Conservation (phyloP, 257 asterid genomes). For the Nicotiana tomentosiformis region DNA sequence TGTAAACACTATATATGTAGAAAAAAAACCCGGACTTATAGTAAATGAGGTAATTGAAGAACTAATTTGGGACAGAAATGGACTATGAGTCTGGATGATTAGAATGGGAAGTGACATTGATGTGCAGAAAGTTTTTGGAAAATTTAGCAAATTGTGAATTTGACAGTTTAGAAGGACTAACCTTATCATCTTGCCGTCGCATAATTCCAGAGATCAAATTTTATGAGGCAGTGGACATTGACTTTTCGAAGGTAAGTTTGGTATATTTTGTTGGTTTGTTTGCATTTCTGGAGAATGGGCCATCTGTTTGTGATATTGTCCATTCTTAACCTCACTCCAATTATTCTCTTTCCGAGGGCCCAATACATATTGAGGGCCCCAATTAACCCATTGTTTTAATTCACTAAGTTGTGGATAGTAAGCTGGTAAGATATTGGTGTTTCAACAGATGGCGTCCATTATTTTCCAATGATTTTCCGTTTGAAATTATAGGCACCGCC, state of each 20-base stretch:
- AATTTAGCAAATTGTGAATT: neutral
- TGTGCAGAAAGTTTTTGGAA: neutral
- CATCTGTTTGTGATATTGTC: neutral
- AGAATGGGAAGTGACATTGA: neutral
- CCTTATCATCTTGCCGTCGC: conserved; percentile 1
- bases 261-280: neutral
- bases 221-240: neutral
- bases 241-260: neutral
- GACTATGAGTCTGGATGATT: neutral
- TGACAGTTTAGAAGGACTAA: neutral
- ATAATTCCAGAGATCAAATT: neutral
- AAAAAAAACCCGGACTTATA: too few relatives aligned
- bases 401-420: neutral
- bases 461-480: neutral
- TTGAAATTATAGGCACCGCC: conserved; percentile 1
- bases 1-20: too few relatives aligned
- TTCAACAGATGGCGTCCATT: neutral
- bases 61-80: neutral
- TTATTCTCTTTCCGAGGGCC: neutral
- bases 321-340: neutral
- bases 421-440: neutral
- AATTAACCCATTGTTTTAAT: neutral
- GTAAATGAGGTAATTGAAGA: neutral
- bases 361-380: neutral
- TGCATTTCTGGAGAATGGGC: neutral